Evolutionary conservation across 176 grass and related monocot genomes (phyloP), one percentile per base, ranked within the genome.

Genomic region (Phoenix roebelenii): DNA sequence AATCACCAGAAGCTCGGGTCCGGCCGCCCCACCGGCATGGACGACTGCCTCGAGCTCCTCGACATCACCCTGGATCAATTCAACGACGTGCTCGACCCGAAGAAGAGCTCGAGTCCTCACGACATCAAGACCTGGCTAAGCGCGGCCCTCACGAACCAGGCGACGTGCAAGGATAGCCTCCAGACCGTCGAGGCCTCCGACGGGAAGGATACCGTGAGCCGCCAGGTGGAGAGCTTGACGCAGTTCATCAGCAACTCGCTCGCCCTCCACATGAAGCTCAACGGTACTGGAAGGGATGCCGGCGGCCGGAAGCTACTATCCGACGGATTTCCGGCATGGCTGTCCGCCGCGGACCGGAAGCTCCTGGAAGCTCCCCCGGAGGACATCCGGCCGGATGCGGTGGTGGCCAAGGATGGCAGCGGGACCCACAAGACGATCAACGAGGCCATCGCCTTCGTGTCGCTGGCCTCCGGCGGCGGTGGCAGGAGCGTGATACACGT

Each of bases 71-170:
- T 84, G 70, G 22, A 28, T 12, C 86, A 90, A 68, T 77, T 95
- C 59, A 26, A 74, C 59, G 80, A 75, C 77, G 64, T 88, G n/a
- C 70, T 76, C 3, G 52, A 61, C 0, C 55, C 17, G 1, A 15
- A 48, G 9, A 32, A 50, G 54, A 49, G 58, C 15, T 22, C 66
- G 3, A 67, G 60, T 66, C 66, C 32, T 1, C 61, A 83, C 53
- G 83, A 83, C 23, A 67, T 72, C 51, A 67, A 71, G 4, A 95
- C 90, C 29, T 95, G 91, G 91, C 83, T 95, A 63, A 90, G 91
- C 55, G 91, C 91, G 12, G 83, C 86, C 25, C 86, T 95, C 26
- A 90, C 90, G 9, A 95, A 95, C 81, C 90, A 95, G 52, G 77
- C 71, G 79, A 90, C 80, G 9, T 95, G 90, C 74, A 35, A 20